A percentile compares a stretch with the other conserved stretches of the same genome.
These are phyloP conservation scores for Butyriboletus loyo DNA, from an alignment of 768 basidiomycete genomes.

Conservation along the genomic window DNA sequence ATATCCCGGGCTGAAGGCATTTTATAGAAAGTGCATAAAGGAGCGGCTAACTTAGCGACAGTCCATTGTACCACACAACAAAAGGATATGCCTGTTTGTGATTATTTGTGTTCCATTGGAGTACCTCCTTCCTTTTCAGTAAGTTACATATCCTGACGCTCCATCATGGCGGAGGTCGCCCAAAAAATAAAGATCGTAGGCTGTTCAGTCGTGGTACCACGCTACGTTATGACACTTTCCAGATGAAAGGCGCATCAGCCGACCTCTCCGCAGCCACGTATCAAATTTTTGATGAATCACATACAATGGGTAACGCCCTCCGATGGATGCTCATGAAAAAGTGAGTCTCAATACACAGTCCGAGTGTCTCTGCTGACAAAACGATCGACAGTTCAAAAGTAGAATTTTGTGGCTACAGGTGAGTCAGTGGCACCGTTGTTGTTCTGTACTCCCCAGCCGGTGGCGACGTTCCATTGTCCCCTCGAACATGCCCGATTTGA, in stretches of 20 bases:
- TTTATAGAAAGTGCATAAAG: slow-evolving; percentile 12
- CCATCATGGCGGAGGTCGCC: slow-evolving; percentile 25
- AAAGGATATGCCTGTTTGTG: not conserved
- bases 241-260: slow-evolving; percentile 82
- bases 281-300: slow-evolving; percentile 89
- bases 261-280: slow-evolving; percentile 90
- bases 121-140: slow-evolving; percentile 1
- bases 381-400: slow-evolving; percentile 78
- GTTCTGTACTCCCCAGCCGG: not conserved
- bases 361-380: slow-evolving; percentile 1
- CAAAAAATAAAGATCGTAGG: slow-evolving; percentile 35
- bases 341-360: slow-evolving; percentile 43
- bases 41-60: not conserved
- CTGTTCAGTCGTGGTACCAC: not conserved
- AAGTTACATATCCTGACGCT: not conserved
- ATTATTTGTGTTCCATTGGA: not conserved
- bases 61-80: not conserved
- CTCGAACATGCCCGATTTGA: not conserved
- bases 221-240: slow-evolving; percentile 11
- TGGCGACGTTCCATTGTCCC: slow-evolving; percentile 13
- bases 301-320: slow-evolving; percentile 92
- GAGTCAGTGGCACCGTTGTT: slow-evolving; percentile 20
- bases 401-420: slow-evolving; percentile 98
- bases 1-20: not conserved
- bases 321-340: slow-evolving; percentile 99